Conservation (phyloP, 192 early-diverging fungal genomes). For the Rhizophlyctis rosea region DNA sequence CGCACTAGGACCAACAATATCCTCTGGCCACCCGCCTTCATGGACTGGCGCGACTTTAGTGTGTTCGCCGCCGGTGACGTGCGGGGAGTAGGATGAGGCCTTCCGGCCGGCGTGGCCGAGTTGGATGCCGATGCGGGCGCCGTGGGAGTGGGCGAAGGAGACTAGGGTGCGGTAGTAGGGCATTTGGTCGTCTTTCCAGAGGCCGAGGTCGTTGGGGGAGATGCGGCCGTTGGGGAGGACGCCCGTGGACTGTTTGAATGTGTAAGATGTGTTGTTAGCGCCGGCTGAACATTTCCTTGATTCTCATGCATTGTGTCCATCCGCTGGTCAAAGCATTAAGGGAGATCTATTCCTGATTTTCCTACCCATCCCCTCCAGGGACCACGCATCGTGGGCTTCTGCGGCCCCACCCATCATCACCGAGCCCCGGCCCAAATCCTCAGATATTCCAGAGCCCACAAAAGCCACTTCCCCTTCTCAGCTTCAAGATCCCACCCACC, state of each 20-base stretch:
- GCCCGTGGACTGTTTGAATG: conserved; percentile 49
- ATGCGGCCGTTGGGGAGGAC: conserved; percentile 77
- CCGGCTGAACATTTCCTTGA: background rate
- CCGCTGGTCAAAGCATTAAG: no score
- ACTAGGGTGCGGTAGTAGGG: conserved; percentile 53
- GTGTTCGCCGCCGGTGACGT: conserved; percentile 14
- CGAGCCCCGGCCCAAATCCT: no score
- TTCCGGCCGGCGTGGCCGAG: conserved; percentile 84
- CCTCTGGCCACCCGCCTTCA: conserved; percentile 69
- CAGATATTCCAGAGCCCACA: no score
- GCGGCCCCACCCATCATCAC: no score
- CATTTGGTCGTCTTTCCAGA: conserved; percentile 82
- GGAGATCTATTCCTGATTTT: background rate
- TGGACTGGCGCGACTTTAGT: conserved; percentile 24
- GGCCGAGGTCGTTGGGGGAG: conserved; percentile 69
- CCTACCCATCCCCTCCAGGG: background rate
- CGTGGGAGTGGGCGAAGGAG: conserved; percentile 58
- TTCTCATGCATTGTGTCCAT: background rate
- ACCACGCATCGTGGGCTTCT: no score
- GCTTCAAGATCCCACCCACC: no score
- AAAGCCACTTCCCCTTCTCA: no score
- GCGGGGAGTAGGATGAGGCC: conserved; percentile 39
- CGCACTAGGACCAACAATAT: conserved; percentile 65
- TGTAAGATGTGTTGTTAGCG: background rate
- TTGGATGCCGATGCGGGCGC: conserved; percentile 55